Evolutionary conservation across 2,329 filamentous ascomycete genomes (phyloP), one percentile per base, ranked within the genome.

Genomic region (Lasiodiplodia sp.): DNA sequence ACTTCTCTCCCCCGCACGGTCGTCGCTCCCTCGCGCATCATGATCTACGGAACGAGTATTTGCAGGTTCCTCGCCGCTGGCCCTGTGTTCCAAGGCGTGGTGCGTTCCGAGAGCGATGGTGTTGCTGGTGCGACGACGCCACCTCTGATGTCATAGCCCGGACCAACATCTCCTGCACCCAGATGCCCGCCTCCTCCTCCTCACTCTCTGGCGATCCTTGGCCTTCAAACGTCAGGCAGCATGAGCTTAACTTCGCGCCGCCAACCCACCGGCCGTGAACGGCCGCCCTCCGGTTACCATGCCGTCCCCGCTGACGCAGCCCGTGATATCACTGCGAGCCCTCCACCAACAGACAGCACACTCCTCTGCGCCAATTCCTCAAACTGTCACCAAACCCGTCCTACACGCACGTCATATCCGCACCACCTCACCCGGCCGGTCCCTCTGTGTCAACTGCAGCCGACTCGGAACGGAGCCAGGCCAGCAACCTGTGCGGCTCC

Each of bases 111-210:
- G 63, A 56, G 34, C 31, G 51, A 16, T 66, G 49, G 28, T 66
- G 63, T 56, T 55, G 52, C 63, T 66, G 49, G 49, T 56, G 63
- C 63, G 44, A 64, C 60, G 60, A 28, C 63, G 52, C 63, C 52
- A 55, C 52, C 63, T 66, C 63, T 66, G 63, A 66, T 66, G 63
- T 66, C 63, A 66, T 66, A 44, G 34, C 31, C 18, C 63, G n/a
- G 37, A 4, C 40, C 60, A 11, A 47, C 55, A 34, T 23, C 28
- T 47, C 40, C 56, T n/a, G 37, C 56, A 18, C 12, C 31, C 40
- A 21, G 14, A 34, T 12, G 38, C 21, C 25, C 51, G 16, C 51
- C 21, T n/a, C 21, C 37, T 47, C 28, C 49, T n/a, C 51, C 28
- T 18, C 63, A n/a, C 63, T 14, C 11, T 51, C 4, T 21, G 47